Base-by-base conservation (phyloP, 2,329 filamentous ascomycete species). In the Huntiella bhutanensis region DNA sequence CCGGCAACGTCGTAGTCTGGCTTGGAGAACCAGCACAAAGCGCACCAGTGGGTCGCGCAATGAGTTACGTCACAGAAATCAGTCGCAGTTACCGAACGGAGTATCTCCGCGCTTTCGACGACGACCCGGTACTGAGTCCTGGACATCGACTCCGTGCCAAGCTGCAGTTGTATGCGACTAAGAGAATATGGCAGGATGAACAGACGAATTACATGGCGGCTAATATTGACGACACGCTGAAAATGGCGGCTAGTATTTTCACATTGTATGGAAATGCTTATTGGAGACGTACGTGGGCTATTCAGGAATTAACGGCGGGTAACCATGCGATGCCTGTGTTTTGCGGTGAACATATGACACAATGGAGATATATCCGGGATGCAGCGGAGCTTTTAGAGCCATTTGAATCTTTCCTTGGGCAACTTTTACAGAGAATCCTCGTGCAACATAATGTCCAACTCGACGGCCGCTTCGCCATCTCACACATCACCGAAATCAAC, bases 1-100 rank as follows among this genome's bases (percentile, higher is more conserved):
- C 52, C 13, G 42, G 41, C 1, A 48, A 45, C 5, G 48, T 52
- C 13, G 15, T 51, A n/a, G 19, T 51, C 5, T 54, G 53, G 53
- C 41, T 54, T 4, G 53, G 53, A 33, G 47, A 49, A 41, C 47
- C 47, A 6, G 39, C 44, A 5, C 40, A 49, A 16, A 43, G 40
- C n/a, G 47, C 42, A 19, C 47, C 47, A 7, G 40, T 49, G 7
- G 39, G 38, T 5, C 38, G 47, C 7, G 47, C 47, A 12, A 46
- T 49, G 43, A 34, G 36, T 3, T 49, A 43, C 19, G 39, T 49
- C 11, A 43, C 46, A 32, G 47, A 49, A 45, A 51, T 44, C 22
- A 46, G 41, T 33, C 42, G 44, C 7, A 28, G 45, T 47, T 46
- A 36, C 41, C 42, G 44, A 16, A 45, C 33, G 16, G 49, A 47